phyloP scores from a whole-genome alignment of 352 stramenopile species.

The Globisporangium ultimum region DNA sequence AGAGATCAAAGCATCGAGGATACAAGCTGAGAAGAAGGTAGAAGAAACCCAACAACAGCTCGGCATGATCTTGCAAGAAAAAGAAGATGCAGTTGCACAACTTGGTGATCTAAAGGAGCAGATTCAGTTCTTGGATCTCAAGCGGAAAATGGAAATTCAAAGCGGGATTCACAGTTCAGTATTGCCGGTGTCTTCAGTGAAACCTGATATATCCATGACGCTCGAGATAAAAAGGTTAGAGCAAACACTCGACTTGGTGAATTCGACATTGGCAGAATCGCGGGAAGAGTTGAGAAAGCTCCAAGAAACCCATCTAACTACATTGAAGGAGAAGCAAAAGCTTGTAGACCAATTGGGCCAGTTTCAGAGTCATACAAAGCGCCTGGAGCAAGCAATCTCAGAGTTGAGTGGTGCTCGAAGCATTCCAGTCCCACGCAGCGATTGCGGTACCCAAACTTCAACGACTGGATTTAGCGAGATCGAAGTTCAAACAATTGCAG shows the following conservation, averaged over 20 bases:
- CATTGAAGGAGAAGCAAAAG: conserved; percentile 47
- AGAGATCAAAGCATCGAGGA: conserved; percentile 31
- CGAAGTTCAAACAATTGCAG: conserved; percentile 3
- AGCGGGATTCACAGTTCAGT: not conserved
- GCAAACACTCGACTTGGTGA: conserved; percentile 37
- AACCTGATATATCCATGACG: conserved; percentile 14
- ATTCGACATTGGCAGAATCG: conserved; percentile 30
- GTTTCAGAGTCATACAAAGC: conserved; percentile 10
- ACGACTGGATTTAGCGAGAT: conserved; percentile 7
- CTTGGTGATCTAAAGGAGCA: conserved; percentile 50
- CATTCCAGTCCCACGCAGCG: conserved; percentile 10
- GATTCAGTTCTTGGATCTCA: conserved; percentile 39
- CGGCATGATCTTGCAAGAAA: conserved; percentile 30
- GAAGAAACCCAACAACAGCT: conserved; percentile 30
- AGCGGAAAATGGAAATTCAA: conserved; percentile 42
- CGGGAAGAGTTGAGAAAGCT: conserved; percentile 44
- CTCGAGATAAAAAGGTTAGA: conserved; percentile 41
- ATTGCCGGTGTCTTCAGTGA: not conserved
- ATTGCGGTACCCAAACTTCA: conserved; percentile 15
- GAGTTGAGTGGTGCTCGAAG: conserved; percentile 3
- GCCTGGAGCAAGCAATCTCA: conserved; percentile 17
- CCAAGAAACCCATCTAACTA: conserved; percentile 32
- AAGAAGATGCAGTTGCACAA: conserved; percentile 29
- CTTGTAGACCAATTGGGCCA: conserved; percentile 33
- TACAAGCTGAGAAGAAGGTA: conserved; percentile 26